Conservation (phyloP, 208 protist species). For the Crithidia fasciculata region DNA sequence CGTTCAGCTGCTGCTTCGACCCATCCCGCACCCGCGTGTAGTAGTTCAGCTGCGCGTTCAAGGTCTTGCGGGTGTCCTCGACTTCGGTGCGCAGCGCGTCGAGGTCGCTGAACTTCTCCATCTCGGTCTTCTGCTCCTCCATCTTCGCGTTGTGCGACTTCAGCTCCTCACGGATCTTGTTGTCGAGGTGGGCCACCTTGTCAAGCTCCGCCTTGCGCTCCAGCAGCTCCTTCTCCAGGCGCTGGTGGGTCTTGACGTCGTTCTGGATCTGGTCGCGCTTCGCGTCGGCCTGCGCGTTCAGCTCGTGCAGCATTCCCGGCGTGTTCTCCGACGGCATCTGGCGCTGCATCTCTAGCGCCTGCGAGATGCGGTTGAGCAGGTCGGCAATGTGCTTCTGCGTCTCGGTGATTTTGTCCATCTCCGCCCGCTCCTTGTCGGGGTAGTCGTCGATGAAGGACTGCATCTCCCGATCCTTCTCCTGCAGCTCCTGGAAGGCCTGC, state of each 20-base stretch:
- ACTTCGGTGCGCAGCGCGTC: slow-evolving; percentile 68
- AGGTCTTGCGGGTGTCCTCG: slow-evolving; percentile 59
- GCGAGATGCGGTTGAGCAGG: slow-evolving; percentile 82
- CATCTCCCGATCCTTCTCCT: slow-evolving; percentile 87
- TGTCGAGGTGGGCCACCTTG: slow-evolving; percentile 87
- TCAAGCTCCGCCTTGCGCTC: slow-evolving; percentile 89
- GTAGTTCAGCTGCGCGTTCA: slow-evolving; percentile 59
- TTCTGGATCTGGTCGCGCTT: slow-evolving; percentile 80
- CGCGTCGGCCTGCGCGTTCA: slow-evolving; percentile 84
- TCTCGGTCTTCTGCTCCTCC: slow-evolving; percentile 80
- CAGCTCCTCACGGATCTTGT: slow-evolving; percentile 90
- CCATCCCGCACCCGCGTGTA: slow-evolving; percentile 73
- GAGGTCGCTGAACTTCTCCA: slow-evolving; percentile 82
- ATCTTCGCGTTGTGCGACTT: slow-evolving; percentile 78
- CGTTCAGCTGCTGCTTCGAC: slow-evolving; percentile 75
- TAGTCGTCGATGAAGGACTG: slow-evolving; percentile 89
- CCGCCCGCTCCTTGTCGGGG: slow-evolving; percentile 76
- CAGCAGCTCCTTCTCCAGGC: slow-evolving; percentile 89
- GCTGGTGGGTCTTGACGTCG: slow-evolving; percentile 84
- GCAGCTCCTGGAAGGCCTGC: slow-evolving; percentile 82
- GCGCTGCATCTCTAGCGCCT: slow-evolving; percentile 75
- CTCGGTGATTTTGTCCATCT: slow-evolving; percentile 61
- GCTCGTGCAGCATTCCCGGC: slow-evolving; percentile 63
- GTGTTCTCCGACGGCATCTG: slow-evolving; percentile 79
- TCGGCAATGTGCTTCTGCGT: slow-evolving; percentile 65